A percentile compares a stretch with the other conserved stretches of the same genome.
Evolutionary conservation across 129 eudicot species (phyloP).

Genomic region (Pulicaria dysenterica): DNA sequence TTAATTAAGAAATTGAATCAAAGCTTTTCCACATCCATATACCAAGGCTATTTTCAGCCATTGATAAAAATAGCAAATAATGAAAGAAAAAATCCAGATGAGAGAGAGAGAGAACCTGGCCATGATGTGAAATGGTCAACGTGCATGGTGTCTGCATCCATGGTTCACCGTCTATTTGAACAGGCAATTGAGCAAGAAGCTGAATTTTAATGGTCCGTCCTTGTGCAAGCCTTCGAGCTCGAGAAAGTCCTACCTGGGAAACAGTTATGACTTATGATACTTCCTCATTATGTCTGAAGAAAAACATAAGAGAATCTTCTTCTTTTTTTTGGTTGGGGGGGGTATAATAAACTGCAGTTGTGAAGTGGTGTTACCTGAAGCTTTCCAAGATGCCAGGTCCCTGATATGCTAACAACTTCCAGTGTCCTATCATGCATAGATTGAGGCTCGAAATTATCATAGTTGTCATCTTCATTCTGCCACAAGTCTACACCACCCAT

Average conservation of each 20-base stretch:
- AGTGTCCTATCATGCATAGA: conserved; percentile 93
- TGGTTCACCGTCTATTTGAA: conserved; percentile 98
- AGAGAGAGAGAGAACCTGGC: conserved; percentile 67
- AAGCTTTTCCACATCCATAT: not conserved
- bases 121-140: conserved; percentile 83
- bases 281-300: not conserved
- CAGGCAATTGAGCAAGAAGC: conserved; percentile 86
- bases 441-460: conserved; percentile 92
- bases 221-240: conserved; percentile 96
- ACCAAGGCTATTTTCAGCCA: not conserved
- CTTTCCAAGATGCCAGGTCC: conserved; percentile 99
- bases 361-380: conserved; percentile 59
- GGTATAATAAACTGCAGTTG: not conserved
- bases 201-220: conserved; percentile 87
- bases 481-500: conserved; percentile 99
- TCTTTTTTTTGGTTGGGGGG: not conserved
- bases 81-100: not conserved
- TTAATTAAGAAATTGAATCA: no score
- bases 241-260: conserved; percentile 88
- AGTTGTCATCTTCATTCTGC: conserved; percentile 97
- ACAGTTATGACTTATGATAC: conserved; percentile 8
- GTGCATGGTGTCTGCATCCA: conserved; percentile 96
- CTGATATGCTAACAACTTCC: conserved; percentile 98
- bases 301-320: not conserved
- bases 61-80: not conserved